Base-by-base conservation (phyloP, 352 stramenopile genomes). In the Peronospora destructor region DNA sequence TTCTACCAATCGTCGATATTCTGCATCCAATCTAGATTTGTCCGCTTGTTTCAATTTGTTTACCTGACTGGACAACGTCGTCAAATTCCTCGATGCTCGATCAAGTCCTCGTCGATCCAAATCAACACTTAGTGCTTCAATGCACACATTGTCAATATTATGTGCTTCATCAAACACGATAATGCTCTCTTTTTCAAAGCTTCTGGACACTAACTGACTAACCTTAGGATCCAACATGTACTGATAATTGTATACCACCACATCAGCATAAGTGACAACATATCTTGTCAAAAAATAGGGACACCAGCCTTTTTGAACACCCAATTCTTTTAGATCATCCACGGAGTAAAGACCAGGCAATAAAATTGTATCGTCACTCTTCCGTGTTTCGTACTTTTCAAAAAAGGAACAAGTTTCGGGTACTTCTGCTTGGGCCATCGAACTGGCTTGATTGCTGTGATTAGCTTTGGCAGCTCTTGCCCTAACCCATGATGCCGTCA, bases 161-260 rank as follows among this genome's bases (percentile, higher is more conserved):
- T 99, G 96, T 3, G 95, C 96, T 66, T 99, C 96, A 66, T 99
- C 95, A 69, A 99, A 99, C 1, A 98, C 94, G 14, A 95, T 69
- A 46, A 95, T 94, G 54, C 79, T 88, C 47, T 92, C 83, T 47
- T 86, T 90, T 62, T 98, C 94, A 38, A 99, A 86, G 59, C 97
- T 84, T 21, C 93, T 66, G n/a, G 87, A 96, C 13, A 97, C 86
- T 59, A 93, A 65, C 25, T 76, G 69, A 37, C 81, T 86, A 6
- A 97, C 89, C 65, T 99, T 99, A 19, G 96, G 96, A 77, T 99
- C 96, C 19, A 99, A 82, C 94, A 99, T 98, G 73, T 99, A 99
- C 78, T 99, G 96, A 77, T 99, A 99, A 64, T 99, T 99, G 76
- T 98, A 99, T 35, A 99, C 94, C 2, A 99, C 63, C 34, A 99